Base-by-base conservation (phyloP, 495 filamentous ascomycete genomes). In the Penicillium steckii region DNA sequence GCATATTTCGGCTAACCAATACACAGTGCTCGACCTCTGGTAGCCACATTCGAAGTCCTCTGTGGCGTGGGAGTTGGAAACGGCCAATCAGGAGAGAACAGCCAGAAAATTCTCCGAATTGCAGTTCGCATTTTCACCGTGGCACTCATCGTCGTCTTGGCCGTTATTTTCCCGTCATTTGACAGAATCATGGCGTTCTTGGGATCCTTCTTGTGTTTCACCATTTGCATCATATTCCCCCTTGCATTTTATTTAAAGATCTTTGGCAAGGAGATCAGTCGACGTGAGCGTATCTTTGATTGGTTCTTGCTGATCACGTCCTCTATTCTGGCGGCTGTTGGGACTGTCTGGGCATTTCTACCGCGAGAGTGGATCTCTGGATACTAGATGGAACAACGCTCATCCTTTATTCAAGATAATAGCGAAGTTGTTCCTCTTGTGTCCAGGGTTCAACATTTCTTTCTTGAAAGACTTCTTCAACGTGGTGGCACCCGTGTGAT, bases 161-260 rank as follows among this genome's bases (percentile, higher is more conserved):
- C 91, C 9, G 87, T 97, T 37, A 62, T 93, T 6, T 89, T 95
- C 61, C 94, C 94, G 12, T 79, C 80, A 0, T 98, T 97, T 60
- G 94, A 98, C 63, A 81, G 84, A 48, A 92, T 98, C 61, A 96
- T 97, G 91, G 87, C 89, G 25, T 86, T 98, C 51, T 82, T 97
- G 74, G 94, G 94, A 2, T 86, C 84, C 24, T 87, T 89, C n/a
- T 77, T 96, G 46, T 95, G 92, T 65, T 96, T 96, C 66, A 88
- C 88, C 10, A 94, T 97, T 46, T 97, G 94, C 71, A 86, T 98
- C 52, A 92, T 95, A 32, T 73, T 94, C 53, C 94, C 94, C 3
- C 67, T 95, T 22, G 79, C 89, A 18, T 98, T 98, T 61, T 89
- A 98, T 64, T 73, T 98, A 48, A 96, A 92, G 73, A 85, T 98